phyloP scores from a whole-genome alignment of 2,329 filamentous ascomycete genomes.

The Parastagonospora avenae region DNA sequence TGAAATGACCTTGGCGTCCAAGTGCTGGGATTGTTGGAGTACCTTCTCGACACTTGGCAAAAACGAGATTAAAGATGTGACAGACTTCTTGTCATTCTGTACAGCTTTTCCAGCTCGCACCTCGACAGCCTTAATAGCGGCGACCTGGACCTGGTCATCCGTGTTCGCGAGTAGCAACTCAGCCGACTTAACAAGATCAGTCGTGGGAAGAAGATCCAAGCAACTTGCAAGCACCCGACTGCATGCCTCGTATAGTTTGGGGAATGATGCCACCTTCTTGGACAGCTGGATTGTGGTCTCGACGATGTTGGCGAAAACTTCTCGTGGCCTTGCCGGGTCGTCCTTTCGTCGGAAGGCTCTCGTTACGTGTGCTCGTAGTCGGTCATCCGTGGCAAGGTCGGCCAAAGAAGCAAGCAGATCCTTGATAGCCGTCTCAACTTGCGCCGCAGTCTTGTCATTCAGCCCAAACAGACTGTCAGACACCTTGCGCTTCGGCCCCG shows the following conservation, averaged over 20 bases:
- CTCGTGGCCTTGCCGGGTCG: slow-evolving; percentile 33
- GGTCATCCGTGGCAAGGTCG: slow-evolving; percentile 42
- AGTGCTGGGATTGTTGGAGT: slow-evolving; percentile 72
- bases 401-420: slow-evolving; percentile 49
- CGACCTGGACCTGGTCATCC: slow-evolving; percentile 75
- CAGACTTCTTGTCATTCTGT: slow-evolving; percentile 70
- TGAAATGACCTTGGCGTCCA: slow-evolving; percentile 80
- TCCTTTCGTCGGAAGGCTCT: slow-evolving; percentile 37
- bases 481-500: slow-evolving; percentile 74
- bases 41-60: slow-evolving; percentile 78
- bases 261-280: slow-evolving; percentile 61
- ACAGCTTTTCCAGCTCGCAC: slow-evolving; percentile 75
- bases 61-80: slow-evolving; percentile 76
- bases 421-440: slow-evolving; percentile 43
- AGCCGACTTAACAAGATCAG: slow-evolving; percentile 87
- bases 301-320: slow-evolving; percentile 45
- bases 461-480: slow-evolving; percentile 74
- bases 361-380: slow-evolving; percentile 36
- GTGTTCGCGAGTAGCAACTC: slow-evolving; percentile 79
- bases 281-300: slow-evolving; percentile 60
- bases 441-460: slow-evolving; percentile 51
- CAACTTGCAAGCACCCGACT: slow-evolving; percentile 77
- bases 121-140: slow-evolving; percentile 73
- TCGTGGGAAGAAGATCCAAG: slow-evolving; percentile 82
- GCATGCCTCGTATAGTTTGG: slow-evolving; percentile 48